Percentiles rank a stretch among this genome's conserved stretches.
Conservation (phyloP, 345 rosid species). For the Citrus australasica region DNA sequence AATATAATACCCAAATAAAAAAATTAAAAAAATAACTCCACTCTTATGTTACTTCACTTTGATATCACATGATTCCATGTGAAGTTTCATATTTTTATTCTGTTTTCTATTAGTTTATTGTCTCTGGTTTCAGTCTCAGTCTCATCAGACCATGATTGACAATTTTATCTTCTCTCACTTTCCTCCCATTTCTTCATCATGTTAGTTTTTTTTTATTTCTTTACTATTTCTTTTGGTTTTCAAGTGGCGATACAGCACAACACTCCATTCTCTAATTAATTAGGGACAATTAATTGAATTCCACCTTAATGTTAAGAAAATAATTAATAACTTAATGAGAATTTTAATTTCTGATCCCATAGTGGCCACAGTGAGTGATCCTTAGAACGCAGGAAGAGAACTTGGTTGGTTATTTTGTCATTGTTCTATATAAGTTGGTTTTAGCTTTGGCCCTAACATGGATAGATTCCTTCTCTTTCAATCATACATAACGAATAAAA, state of each 20-base stretch:
- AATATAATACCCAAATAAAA: too few species aligned
- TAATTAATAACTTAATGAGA: not conserved
- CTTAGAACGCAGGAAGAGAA: not conserved
- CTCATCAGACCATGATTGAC: conserved; percentile 12
- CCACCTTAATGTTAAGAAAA: not conserved
- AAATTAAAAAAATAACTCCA: not conserved
- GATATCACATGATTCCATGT: conserved; percentile 31
- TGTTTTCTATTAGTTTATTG: not conserved
- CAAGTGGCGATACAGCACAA: not conserved
- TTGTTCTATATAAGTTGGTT: not conserved
- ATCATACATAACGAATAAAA: conserved; percentile 33
- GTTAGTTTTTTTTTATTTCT: conserved; percentile 4
- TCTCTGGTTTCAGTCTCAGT: not conserved
- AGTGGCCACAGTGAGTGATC: not conserved
- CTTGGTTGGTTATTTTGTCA: conserved; percentile 1
- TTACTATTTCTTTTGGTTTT: not conserved
- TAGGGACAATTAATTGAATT: too few species aligned
- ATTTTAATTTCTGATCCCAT: not conserved
- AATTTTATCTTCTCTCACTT: conserved; percentile 7
- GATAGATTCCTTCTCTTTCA: conserved; percentile 59
- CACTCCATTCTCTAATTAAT: not conserved
- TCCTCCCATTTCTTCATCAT: conserved; percentile 20
- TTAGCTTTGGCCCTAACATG: conserved; percentile 41
- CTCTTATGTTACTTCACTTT: not conserved
- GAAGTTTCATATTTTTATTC: conserved; percentile 6